phyloP scores from a whole-genome alignment of 1,139 yeast species.

The Tardiomyces digboiensis region DNA sequence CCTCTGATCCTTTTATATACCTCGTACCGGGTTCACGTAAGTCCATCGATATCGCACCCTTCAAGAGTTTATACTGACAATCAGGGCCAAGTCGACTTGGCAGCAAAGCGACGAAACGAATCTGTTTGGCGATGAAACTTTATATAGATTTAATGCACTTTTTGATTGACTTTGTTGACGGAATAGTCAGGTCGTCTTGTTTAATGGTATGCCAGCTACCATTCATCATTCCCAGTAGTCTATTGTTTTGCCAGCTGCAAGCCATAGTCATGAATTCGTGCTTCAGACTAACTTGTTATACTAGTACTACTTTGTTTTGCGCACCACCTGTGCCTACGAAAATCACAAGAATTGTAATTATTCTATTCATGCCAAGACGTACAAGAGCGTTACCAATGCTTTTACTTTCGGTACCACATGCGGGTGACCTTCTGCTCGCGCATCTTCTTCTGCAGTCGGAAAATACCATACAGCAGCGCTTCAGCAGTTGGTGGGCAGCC shows the following conservation, averaged over 20 bases:
- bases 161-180: too few relatives aligned
- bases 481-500: slow-evolving; percentile 93
- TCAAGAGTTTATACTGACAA: too few relatives aligned
- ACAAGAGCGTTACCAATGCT: background rate
- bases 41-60: background rate
- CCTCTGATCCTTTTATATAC: slow-evolving; percentile 25
- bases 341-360: too few relatives aligned
- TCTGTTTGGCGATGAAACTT: background rate
- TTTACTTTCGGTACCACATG: slow-evolving; percentile 72
- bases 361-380: background rate
- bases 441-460: slow-evolving; percentile 87
- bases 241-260: too few relatives aligned
- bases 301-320: too few relatives aligned
- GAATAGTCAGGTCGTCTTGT: too few relatives aligned
- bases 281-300: too few relatives aligned
- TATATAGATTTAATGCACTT: background rate
- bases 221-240: too few relatives aligned
- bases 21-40: slow-evolving; percentile 16
- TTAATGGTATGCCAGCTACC: too few relatives aligned
- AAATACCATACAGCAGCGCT: slow-evolving; percentile 85
- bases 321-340: too few relatives aligned
- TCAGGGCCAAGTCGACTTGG: background rate
- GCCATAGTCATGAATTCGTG: too few relatives aligned
- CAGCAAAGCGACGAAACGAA: background rate
- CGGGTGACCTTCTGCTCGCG: slow-evolving; percentile 71